Percentiles rank a stretch among this genome's conserved stretches.
These are phyloP conservation scores for Fusarium liriodendri DNA, from an alignment of 2,329 filamentous ascomycete species.

Conservation along the genomic window DNA sequence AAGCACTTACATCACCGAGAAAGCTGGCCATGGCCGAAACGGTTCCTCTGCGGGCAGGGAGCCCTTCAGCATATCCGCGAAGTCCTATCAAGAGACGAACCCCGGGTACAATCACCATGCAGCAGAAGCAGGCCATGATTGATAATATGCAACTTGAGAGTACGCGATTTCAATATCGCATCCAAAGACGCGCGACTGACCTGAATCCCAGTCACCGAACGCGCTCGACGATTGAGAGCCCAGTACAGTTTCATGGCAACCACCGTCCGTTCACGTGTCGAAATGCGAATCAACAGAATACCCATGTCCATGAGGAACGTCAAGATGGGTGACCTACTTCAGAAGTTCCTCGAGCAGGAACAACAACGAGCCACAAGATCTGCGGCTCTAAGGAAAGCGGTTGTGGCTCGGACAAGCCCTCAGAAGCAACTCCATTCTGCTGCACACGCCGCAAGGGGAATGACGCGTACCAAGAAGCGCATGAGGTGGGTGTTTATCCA, in stretches of 20 bases:
- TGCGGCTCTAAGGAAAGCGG: slow-evolving; percentile 64
- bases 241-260: slow-evolving; percentile 92
- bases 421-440: slow-evolving; percentile 48
- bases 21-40: slow-evolving; percentile 37
- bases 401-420: slow-evolving; percentile 49
- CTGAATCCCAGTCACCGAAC: slow-evolving; percentile 76
- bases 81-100: slow-evolving; percentile 73
- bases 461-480: slow-evolving; percentile 56
- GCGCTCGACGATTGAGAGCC: slow-evolving; percentile 86
- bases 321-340: slow-evolving; percentile 83
- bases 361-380: slow-evolving; percentile 56
- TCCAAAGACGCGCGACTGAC: slow-evolving; percentile 27
- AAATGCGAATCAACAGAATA: slow-evolving; percentile 93
- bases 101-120: slow-evolving; percentile 68
- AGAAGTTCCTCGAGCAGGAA: slow-evolving; percentile 60
- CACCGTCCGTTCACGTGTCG: slow-evolving; percentile 85
- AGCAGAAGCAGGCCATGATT: slow-evolving; percentile 87
- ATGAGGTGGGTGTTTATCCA: slow-evolving; percentile 57
- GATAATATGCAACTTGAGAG: slow-evolving; percentile 92
- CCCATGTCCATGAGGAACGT: slow-evolving; percentile 81
- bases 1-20: slow-evolving; percentile 27
- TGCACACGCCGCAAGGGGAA: slow-evolving; percentile 32
- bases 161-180: slow-evolving; percentile 56
- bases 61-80: slow-evolving; percentile 55
- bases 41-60: slow-evolving; percentile 39